A percentile compares a stretch with the other conserved stretches of the same genome.
Evolutionary conservation across 2,329 filamentous ascomycete species (phyloP).

Genomic region (Stachybotrys elegans): DNA sequence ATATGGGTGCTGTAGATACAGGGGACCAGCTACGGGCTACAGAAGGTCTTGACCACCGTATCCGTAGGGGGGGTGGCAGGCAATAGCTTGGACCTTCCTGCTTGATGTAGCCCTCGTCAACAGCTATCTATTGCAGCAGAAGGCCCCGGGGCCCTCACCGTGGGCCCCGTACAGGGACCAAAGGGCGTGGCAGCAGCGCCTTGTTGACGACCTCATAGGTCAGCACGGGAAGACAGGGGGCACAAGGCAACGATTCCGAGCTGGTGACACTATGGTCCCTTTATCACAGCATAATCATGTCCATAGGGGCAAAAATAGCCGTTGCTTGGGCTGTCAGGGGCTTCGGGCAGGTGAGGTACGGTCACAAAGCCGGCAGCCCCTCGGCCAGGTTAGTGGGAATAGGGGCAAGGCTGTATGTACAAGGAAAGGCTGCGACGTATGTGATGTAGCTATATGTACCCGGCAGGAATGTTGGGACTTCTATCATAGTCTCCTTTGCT

Average conservation of each 20-base stretch:
- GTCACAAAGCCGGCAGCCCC: neutral
- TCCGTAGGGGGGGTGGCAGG: conserved; percentile 9
- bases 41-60: conserved; percentile 3
- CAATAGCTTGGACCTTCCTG: conserved; percentile 12
- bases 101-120: conserved; percentile 7
- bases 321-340: conserved; percentile 5
- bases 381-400: neutral
- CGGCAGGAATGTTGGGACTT: conserved; percentile 6
- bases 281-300: conserved; percentile 7
- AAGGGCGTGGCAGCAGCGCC: conserved; percentile 3
- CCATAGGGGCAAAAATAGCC: conserved; percentile 2
- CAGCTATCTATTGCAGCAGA: conserved; percentile 6
- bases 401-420: neutral
- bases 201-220: conserved; percentile 5
- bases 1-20: conserved; percentile 9
- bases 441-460: conserved; percentile 6
- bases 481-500: conserved; percentile 1
- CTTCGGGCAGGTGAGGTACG: neutral
- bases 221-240: neutral
- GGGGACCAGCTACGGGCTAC: conserved; percentile 6
- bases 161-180: conserved; percentile 2
- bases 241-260: conserved; percentile 2
- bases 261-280: conserved; percentile 6
- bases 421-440: neutral
- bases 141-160: neutral